Evolutionary conservation across 1,139 yeast genomes (phyloP).

Genomic region (Blastobotrys serpentis): DNA sequence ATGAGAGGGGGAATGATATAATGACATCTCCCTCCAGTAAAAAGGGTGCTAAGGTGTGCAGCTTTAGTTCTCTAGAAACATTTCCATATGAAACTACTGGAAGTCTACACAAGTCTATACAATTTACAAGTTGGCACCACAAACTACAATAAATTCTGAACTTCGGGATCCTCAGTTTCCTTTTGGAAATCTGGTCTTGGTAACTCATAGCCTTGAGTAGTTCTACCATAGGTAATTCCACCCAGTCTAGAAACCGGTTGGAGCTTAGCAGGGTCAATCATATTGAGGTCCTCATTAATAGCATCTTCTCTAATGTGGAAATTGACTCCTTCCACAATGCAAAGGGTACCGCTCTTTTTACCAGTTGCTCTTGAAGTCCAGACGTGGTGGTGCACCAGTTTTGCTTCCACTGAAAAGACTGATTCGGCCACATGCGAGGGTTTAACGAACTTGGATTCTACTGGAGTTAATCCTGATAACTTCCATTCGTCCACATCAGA

Average conservation of each 20-base stretch:
- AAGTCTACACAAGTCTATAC: too few species aligned
- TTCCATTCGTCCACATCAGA: conserved; percentile 54
- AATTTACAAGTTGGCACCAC: too few species aligned
- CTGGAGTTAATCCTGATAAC: conserved; percentile 54
- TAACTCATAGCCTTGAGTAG: conserved; percentile 45
- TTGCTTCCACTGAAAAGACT: conserved; percentile 60
- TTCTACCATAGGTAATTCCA: conserved; percentile 51
- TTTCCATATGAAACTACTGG: too few species aligned
- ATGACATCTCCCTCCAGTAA: too few species aligned
- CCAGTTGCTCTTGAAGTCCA: conserved; percentile 48
- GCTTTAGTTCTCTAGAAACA: too few species aligned
- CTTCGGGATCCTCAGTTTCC: conserved; percentile 12
- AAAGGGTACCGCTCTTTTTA: conserved; percentile 43
- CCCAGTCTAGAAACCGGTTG: conserved; percentile 59
- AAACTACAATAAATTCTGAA: background rate
- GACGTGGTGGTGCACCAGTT: conserved; percentile 46
- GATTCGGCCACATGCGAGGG: conserved; percentile 62
- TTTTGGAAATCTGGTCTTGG: conserved; percentile 43
- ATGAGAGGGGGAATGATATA: too few species aligned
- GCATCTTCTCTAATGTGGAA: conserved; percentile 60
- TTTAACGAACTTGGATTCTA: conserved; percentile 46
- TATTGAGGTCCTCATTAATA: conserved; percentile 43
- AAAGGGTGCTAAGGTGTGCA: too few species aligned
- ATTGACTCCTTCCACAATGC: conserved; percentile 54
- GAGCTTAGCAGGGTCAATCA: conserved; percentile 49